Conservation (phyloP, 176 grass and related monocot species). For the Eragrostis curvula region DNA sequence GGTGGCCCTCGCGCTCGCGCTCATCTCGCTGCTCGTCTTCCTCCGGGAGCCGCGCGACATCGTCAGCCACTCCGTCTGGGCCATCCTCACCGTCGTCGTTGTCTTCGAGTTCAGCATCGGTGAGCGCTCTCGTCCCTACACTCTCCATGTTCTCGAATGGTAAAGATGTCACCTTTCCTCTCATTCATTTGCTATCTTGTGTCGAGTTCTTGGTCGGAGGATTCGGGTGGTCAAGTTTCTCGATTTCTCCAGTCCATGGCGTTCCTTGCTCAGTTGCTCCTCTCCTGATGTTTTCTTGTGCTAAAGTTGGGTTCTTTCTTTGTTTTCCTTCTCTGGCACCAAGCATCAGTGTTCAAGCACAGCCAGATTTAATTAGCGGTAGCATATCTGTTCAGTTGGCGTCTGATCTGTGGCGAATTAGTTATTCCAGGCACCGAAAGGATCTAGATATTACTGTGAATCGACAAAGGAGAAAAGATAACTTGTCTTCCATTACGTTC, state of each 20-base stretch:
- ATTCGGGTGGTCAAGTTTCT: not conserved
- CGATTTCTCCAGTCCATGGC: not conserved
- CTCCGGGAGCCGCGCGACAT: conserved; percentile 71
- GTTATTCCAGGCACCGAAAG: not conserved
- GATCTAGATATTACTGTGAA: not conserved
- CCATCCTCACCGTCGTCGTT: conserved; percentile 94
- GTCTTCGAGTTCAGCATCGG: conserved; percentile 95
- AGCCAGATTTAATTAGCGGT: not conserved
- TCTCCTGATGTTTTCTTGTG: not conserved
- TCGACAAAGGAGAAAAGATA: not conserved
- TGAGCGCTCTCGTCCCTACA: conserved; percentile 7
- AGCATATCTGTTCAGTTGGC: not conserved
- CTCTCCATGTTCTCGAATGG: not conserved
- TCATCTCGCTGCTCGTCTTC: conserved; percentile 85
- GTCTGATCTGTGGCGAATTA: not conserved
- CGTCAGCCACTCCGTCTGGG: conserved; percentile 88
- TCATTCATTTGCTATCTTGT: not conserved
- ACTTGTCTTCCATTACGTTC: not conserved
- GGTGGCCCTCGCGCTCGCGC: conserved; percentile 59
- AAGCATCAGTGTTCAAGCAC: not conserved
- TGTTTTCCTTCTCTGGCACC: not conserved
- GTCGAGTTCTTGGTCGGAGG: not conserved
- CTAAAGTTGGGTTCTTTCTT: not conserved
- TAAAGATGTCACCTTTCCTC: not conserved
- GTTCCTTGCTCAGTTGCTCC: not conserved